Evolutionary conservation across 2,329 filamentous ascomycete species (phyloP).

Genomic region (Apiospora koreana): DNA sequence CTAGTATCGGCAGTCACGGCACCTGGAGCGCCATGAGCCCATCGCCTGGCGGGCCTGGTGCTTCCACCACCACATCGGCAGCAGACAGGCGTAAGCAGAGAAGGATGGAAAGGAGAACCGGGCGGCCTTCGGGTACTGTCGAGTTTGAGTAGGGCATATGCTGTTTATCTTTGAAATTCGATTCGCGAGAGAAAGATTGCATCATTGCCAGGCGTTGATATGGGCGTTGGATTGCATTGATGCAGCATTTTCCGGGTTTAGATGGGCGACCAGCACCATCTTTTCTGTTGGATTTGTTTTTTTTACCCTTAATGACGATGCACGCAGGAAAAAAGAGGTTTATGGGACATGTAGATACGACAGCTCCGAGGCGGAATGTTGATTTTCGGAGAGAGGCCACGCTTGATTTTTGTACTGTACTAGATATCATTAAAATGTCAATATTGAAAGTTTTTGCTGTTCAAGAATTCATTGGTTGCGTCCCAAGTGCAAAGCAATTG

Average conservation of each 20-base stretch:
- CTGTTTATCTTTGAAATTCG: not conserved
- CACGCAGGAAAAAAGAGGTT: conserved; percentile 14
- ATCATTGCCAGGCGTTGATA: conserved; percentile 9
- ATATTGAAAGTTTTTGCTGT: conserved; percentile 14
- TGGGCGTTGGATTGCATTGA: conserved; percentile 4
- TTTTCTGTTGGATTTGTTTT: conserved; percentile 4
- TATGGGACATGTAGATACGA: conserved; percentile 12
- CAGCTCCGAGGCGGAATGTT: not conserved
- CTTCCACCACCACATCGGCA: conserved; percentile 40
- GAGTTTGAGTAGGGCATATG: conserved; percentile 21
- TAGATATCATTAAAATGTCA: conserved; percentile 21
- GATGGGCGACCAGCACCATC: conserved; percentile 6
- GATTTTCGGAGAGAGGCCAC: not conserved
- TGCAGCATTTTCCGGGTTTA: conserved; percentile 2
- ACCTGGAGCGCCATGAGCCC: conserved; percentile 57
- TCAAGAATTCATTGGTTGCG: not conserved
- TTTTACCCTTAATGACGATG: conserved; percentile 2
- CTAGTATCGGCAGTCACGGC: conserved; percentile 51
- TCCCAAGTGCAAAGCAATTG: not conserved
- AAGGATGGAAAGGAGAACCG: conserved; percentile 53
- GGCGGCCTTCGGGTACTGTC: conserved; percentile 29
- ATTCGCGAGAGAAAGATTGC: not conserved
- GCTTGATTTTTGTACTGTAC: conserved; percentile 17
- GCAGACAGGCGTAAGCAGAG: conserved; percentile 58
- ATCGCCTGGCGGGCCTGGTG: conserved; percentile 43